phyloP scores from a whole-genome alignment of 2,329 filamentous ascomycete species.

The Pyricularia grisea region DNA sequence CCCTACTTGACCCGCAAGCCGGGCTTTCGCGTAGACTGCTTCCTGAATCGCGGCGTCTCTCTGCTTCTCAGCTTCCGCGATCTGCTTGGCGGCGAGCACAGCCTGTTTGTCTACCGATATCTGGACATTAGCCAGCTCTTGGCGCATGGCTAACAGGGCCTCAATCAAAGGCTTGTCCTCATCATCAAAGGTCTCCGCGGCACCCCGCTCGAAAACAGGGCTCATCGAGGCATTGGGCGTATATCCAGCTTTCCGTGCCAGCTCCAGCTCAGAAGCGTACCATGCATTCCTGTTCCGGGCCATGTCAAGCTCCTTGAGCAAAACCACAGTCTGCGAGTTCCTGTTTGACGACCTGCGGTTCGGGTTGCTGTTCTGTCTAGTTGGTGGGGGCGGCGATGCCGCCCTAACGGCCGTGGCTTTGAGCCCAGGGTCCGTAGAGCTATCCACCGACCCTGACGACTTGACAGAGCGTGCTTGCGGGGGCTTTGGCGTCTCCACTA shows the following conservation, averaged over 20 bases:
- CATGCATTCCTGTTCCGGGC: slow-evolving; percentile 84
- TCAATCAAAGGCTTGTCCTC: slow-evolving; percentile 89
- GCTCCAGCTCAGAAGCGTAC: slow-evolving; percentile 90
- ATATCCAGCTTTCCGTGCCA: slow-evolving; percentile 87
- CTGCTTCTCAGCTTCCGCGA: slow-evolving; percentile 91
- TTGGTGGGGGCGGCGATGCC: slow-evolving; percentile 49
- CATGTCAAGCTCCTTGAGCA: slow-evolving; percentile 80
- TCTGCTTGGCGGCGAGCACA: slow-evolving; percentile 72
- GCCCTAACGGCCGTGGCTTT: slow-evolving; percentile 33
- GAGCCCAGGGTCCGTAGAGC: slow-evolving; percentile 47
- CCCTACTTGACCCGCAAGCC: slow-evolving; percentile 66
- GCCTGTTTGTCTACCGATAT: slow-evolving; percentile 83
- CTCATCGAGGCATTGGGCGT: slow-evolving; percentile 59
- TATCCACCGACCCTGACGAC: slow-evolving; percentile 60
- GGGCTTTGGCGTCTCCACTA: slow-evolving; percentile 26
- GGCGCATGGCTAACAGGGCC: slow-evolving; percentile 82
- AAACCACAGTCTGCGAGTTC: slow-evolving; percentile 59
- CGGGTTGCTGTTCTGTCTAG: slow-evolving; percentile 47
- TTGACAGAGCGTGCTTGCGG: slow-evolving; percentile 43
- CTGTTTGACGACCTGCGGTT: slow-evolving; percentile 49
- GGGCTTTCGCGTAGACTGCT: slow-evolving; percentile 90
- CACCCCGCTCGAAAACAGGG: slow-evolving; percentile 66
- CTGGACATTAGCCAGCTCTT: slow-evolving; percentile 84
- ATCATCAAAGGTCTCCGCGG: slow-evolving; percentile 74
- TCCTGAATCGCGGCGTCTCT: slow-evolving; percentile 90